Conservation (phyloP, 176 grass and related monocot genomes). For the Avena eriantha region DNA sequence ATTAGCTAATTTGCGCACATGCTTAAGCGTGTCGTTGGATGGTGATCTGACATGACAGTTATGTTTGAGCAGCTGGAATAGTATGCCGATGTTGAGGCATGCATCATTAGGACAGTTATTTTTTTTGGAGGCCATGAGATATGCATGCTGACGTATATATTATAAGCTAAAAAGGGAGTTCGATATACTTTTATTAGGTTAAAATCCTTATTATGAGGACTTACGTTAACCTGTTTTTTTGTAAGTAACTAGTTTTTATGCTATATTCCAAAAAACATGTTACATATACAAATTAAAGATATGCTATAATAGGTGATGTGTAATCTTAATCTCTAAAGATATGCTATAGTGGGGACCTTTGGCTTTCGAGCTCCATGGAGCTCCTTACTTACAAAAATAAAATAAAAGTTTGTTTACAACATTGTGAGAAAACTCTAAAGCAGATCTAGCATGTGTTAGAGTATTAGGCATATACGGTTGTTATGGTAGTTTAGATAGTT, state of each 20-base stretch:
- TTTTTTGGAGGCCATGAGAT: neutral
- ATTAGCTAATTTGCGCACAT: slow-evolving; percentile 23
- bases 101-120: neutral
- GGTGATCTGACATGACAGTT: slow-evolving; percentile 35
- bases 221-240: neutral
- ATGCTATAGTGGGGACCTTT: no score
- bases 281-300: neutral
- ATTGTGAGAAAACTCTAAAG: no score
- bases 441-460: no score
- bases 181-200: neutral
- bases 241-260: neutral
- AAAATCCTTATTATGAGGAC: neutral
- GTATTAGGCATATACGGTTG: no score
- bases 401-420: no score
- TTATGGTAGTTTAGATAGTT: no score
- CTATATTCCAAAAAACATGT: neutral
- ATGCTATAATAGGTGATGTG: neutral
- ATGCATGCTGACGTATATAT: no score
- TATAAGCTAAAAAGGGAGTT: neutral
- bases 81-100: slow-evolving; percentile 16
- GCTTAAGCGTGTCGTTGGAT: slow-evolving; percentile 34
- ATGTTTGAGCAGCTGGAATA: slow-evolving; percentile 32
- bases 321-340: neutral
- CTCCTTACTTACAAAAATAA: no score
- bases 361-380: no score